phyloP scores from a whole-genome alignment of 169 alveolate species.

The Cystoisospora suis region DNA sequence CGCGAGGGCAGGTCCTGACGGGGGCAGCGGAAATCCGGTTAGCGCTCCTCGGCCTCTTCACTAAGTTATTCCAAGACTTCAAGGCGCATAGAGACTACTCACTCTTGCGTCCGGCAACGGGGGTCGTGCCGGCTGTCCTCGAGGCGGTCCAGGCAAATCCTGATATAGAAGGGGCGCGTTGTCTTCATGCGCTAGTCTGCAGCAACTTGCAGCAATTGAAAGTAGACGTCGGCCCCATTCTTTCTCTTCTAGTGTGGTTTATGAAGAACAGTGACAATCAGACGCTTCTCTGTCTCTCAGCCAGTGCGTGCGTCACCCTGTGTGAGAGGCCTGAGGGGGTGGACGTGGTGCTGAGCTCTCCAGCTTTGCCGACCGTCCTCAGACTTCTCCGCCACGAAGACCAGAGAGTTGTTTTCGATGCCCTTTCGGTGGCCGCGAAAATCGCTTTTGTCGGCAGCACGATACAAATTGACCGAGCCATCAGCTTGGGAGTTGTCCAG shows the following conservation, averaged over 20 bases:
- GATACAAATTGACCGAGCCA: conserved; percentile 76
- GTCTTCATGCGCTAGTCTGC: conserved; percentile 62
- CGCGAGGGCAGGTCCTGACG: conserved; percentile 24
- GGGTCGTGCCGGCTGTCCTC: conserved; percentile 62
- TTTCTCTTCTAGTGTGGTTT: conserved; percentile 50
- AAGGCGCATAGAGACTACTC: conserved; percentile 53
- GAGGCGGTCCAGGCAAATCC: conserved; percentile 52
- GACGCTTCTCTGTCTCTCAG: conserved; percentile 56
- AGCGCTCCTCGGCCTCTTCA: conserved; percentile 57
- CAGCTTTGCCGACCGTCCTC: conserved; percentile 61
- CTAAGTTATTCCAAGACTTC: conserved; percentile 61
- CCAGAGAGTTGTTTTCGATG: conserved; percentile 80
- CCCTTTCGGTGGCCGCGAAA: conserved; percentile 83
- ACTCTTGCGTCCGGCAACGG: conserved; percentile 45
- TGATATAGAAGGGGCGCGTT: conserved; percentile 56
- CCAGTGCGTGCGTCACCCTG: conserved; percentile 64
- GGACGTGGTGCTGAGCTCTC: conserved; percentile 55
- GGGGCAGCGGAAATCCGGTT: conserved; percentile 64
- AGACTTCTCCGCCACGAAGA: conserved; percentile 61
- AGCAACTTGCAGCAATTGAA: conserved; percentile 47
- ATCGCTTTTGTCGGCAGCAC: conserved; percentile 84
- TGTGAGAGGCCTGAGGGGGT: conserved; percentile 66
- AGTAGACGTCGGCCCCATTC: conserved; percentile 48
- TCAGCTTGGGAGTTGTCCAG: conserved; percentile 76
- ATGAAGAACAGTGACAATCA: conserved; percentile 57